A percentile compares a stretch with the other conserved stretches of the same genome.
phyloP scores from a whole-genome alignment of 225 moss, liverwort and hornwort genomes.

The Anthoceros angustus region DNA sequence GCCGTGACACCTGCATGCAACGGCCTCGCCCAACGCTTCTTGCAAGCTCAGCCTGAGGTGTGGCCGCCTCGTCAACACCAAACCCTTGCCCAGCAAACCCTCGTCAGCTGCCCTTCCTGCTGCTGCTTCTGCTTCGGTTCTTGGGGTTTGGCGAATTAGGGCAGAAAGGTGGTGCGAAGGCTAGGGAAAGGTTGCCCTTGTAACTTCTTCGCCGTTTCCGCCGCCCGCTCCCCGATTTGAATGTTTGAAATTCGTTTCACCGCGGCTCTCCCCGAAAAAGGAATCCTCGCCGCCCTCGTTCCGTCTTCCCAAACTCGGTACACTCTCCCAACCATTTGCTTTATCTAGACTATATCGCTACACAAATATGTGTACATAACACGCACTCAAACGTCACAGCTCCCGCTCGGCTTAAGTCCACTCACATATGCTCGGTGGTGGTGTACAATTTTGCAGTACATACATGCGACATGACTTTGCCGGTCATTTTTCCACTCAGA shows the following conservation, averaged over 20 bases:
- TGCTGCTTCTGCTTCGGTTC: not conserved
- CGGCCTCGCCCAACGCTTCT: not conserved
- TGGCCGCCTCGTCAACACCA: not conserved
- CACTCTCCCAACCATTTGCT: too few species aligned
- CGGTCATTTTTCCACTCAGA: too few species aligned
- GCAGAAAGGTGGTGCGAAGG: not conserved
- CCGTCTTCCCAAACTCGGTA: too few species aligned
- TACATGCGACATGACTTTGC: too few species aligned
- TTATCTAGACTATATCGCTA: too few species aligned
- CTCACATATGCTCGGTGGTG: too few species aligned
- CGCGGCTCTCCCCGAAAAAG: not conserved
- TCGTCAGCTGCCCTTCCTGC: constrained; percentile 1
- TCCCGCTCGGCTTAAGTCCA: too few species aligned
- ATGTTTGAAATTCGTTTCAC: not conserved
- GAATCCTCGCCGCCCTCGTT: not conserved
- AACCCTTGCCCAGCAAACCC: constrained; percentile 3
- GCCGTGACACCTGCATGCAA: constrained; percentile 3
- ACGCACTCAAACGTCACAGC: too few species aligned
- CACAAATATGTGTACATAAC: too few species aligned
- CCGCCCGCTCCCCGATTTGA: constrained; percentile 1
- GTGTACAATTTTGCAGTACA: too few species aligned
- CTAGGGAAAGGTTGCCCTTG: not conserved
- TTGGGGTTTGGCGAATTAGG: not conserved
- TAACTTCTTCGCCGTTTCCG: not conserved
- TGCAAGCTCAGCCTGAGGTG: not conserved